phyloP scores from a whole-genome alignment of 225 moss, liverwort and hornwort species.

The Pseudisothecium myosuroides region DNA sequence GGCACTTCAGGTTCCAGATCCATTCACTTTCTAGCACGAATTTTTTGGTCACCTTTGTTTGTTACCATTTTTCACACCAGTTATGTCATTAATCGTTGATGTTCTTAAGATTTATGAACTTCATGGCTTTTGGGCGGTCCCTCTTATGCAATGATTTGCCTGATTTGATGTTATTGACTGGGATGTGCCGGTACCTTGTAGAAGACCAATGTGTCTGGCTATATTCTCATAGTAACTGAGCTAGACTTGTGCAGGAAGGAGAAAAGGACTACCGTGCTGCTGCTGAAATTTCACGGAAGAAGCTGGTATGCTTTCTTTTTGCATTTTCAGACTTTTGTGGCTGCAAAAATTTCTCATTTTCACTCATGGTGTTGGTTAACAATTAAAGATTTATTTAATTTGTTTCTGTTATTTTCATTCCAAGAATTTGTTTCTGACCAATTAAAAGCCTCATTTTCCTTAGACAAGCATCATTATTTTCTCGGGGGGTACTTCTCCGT shows the following conservation, averaged over 20 bases:
- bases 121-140: neutral
- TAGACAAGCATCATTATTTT: neutral
- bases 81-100: neutral
- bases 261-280: constrained; percentile 79
- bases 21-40: neutral
- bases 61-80: neutral
- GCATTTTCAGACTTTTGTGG: neutral
- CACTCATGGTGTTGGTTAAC: neutral
- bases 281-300: constrained; percentile 70
- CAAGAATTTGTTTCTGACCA: neutral
- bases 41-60: neutral
- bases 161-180: neutral
- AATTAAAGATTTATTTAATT: neutral
- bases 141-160: neutral
- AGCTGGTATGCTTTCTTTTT: constrained; percentile 50
- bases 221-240: neutral
- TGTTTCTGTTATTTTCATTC: neutral
- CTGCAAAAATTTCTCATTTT: neutral
- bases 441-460: neutral
- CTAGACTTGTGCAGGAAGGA: constrained; percentile 48
- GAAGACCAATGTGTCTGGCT: neutral
- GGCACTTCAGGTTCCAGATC: constrained; percentile 49
- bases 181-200: neutral
- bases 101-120: neutral
- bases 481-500: neutral